Conservation (phyloP, 164 flowering plant species). For the Annona squamosa region DNA sequence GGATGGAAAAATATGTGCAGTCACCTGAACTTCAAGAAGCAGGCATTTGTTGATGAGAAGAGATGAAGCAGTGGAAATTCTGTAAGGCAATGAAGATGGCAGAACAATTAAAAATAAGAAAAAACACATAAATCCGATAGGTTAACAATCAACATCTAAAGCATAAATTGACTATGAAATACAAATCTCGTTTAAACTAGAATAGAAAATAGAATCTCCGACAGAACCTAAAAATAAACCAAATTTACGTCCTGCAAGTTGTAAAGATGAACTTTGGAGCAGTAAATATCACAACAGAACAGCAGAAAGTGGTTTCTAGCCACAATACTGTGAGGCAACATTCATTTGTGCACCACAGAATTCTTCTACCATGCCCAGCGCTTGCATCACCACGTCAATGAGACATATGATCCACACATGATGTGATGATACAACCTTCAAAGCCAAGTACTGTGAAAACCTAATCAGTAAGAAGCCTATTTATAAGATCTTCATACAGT, state of each 20-base stretch:
- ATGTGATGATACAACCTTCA: not conserved
- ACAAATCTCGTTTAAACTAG: not conserved
- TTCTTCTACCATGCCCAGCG: not conserved
- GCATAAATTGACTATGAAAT: not conserved
- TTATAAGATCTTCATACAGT: no score
- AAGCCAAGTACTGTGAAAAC: not conserved
- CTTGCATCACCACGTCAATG: not conserved
- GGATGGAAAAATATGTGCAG: not conserved
- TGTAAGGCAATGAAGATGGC: constrained; percentile 12
- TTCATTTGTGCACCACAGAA: not conserved
- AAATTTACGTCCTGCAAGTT: not conserved
- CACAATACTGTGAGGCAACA: not conserved
- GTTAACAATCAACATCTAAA: not conserved
- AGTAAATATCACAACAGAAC: not conserved
- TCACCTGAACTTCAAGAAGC: constrained; percentile 67
- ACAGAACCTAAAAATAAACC: not conserved
- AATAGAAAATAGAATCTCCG: not conserved
- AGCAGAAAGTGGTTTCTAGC: not conserved
- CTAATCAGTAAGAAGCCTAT: not conserved
- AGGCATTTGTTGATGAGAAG: constrained; percentile 67
- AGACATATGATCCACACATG: not conserved
- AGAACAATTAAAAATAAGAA: not conserved
- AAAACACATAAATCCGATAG: not conserved
- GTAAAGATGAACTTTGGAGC: no score
- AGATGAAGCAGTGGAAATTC: constrained; percentile 49